phyloP scores from a whole-genome alignment of 805 yeast genomes.

The Zygotorulaspora florentina region DNA sequence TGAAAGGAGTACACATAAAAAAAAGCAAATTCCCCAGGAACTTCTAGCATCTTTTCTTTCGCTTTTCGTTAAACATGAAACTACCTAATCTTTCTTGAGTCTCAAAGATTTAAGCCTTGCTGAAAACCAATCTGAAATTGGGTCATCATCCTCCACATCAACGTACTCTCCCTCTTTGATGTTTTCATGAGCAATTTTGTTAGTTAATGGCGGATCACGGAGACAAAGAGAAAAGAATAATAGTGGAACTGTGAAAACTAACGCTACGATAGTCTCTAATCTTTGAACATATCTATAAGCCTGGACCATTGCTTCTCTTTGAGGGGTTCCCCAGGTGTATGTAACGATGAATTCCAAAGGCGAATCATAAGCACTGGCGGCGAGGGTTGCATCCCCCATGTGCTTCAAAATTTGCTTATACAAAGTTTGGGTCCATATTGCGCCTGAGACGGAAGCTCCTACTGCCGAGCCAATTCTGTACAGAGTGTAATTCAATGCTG shows the following conservation, averaged over 20 bases:
- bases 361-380: constrained; percentile 44
- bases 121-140: constrained; percentile 19
- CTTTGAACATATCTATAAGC: constrained; percentile 60
- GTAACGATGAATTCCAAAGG: constrained; percentile 48
- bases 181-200: constrained; percentile 28
- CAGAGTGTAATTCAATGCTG: constrained; percentile 55
- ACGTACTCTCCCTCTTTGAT: constrained; percentile 26
- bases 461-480: constrained; percentile 62
- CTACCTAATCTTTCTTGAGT: background rate
- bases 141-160: constrained; percentile 19
- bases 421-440: constrained; percentile 64
- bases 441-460: constrained; percentile 64
- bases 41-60: too few relatives aligned
- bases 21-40: too few relatives aligned
- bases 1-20: too few relatives aligned
- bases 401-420: constrained; percentile 41
- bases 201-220: constrained; percentile 27
- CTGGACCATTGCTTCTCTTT: constrained; percentile 51
- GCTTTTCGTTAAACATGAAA: too few relatives aligned
- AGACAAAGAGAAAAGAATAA: constrained; percentile 24
- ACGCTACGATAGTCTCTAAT: constrained; percentile 46
- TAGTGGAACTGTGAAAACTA: constrained; percentile 28
- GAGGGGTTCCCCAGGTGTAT: constrained; percentile 61
- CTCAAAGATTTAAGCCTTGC: background rate
- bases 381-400: constrained; percentile 39